phyloP scores from a whole-genome alignment of 1,284 basidiomycete genomes.

The Fomes fomentarius region DNA sequence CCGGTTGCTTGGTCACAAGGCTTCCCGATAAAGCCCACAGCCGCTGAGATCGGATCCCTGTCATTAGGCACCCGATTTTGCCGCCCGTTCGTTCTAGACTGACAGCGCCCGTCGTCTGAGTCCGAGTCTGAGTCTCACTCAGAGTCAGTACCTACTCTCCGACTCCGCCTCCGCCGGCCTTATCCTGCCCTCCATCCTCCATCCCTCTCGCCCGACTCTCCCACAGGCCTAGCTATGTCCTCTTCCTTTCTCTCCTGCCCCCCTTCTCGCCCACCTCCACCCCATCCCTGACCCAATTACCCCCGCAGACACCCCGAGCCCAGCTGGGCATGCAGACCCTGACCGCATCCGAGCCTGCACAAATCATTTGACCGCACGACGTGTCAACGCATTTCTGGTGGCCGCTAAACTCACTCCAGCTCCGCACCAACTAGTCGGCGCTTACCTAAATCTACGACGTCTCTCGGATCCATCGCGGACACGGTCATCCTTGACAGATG shows the following conservation, averaged over 20 bases:
- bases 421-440: slow-evolving; percentile 21
- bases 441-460: slow-evolving; percentile 35
- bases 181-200: slow-evolving; percentile 1
- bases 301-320: background rate
- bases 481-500: slow-evolving; percentile 14
- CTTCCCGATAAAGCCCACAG: slow-evolving; percentile 31
- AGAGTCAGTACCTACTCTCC: background rate
- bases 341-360: too few species aligned
- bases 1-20: slow-evolving; percentile 29
- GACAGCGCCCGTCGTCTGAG: background rate
- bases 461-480: slow-evolving; percentile 30
- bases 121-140: background rate
- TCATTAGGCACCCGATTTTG: slow-evolving; percentile 34
- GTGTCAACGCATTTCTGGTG: slow-evolving; percentile 16
- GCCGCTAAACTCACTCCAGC: slow-evolving; percentile 18
- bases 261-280: background rate
- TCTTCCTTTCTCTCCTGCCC: background rate
- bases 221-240: background rate
- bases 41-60: slow-evolving; percentile 39
- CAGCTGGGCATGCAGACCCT: too few species aligned
- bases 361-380: too few species aligned
- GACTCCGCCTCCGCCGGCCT: background rate
- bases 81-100: slow-evolving; percentile 24
- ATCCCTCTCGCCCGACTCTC: background rate
- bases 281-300: background rate